These are phyloP conservation scores for Ilyonectria sp. DNA, from an alignment of 2,329 filamentous ascomycete species.

Conservation along the genomic window DNA sequence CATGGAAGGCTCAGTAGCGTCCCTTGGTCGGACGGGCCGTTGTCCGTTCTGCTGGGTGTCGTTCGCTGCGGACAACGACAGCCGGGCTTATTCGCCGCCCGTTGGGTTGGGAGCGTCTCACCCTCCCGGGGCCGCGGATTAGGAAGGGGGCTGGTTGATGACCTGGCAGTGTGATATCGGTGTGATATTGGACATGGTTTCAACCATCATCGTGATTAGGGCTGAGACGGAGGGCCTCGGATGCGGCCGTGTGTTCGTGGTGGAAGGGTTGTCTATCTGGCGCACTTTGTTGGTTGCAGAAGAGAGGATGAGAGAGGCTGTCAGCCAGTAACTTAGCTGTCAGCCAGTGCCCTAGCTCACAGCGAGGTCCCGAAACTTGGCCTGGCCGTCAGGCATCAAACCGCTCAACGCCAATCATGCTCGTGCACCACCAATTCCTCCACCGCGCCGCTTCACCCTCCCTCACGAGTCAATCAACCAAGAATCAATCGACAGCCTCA, in stretches of 20 bases:
- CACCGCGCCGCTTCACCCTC: background rate
- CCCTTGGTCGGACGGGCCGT: conserved; percentile 12
- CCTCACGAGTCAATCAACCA: background rate
- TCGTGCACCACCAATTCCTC: background rate
- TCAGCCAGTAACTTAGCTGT: background rate
- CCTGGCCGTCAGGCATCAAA: conserved; percentile 35
- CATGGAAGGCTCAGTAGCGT: conserved; percentile 24
- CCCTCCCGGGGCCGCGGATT: conserved; percentile 32
- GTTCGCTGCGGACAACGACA: background rate
- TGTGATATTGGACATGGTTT: background rate
- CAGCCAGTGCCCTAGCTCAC: conserved; percentile 15
- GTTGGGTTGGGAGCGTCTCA: background rate
- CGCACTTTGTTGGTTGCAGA: conserved; percentile 8
- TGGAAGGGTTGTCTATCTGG: conserved; percentile 7
- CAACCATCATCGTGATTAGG: conserved; percentile 12
- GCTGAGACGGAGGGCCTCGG: conserved; percentile 39
- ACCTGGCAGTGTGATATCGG: conserved; percentile 6
- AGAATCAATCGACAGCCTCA: background rate
- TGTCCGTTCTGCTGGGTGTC: conserved; percentile 5
- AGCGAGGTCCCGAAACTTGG: conserved; percentile 35
- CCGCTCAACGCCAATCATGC: conserved; percentile 21
- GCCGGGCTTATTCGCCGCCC: background rate
- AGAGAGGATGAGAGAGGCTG: conserved; percentile 1
- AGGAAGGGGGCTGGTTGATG: conserved; percentile 13
- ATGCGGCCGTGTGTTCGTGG: conserved; percentile 35